phyloP scores from a whole-genome alignment of 352 stramenopile species.

The Phytophthora sansomeana region DNA sequence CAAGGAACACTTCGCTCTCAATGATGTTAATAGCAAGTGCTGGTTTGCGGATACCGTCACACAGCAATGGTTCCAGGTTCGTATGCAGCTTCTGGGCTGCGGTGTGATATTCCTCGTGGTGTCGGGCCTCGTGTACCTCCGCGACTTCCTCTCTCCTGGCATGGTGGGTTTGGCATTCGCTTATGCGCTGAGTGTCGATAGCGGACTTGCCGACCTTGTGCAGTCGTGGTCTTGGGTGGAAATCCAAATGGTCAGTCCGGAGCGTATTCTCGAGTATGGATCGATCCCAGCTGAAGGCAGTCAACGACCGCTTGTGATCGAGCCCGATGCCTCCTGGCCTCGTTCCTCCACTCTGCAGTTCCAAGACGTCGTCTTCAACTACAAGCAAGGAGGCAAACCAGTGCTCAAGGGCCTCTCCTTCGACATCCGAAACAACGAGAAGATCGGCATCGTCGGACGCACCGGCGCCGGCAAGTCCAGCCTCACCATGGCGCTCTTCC shows the following conservation, averaged over 20 bases:
- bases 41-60: slow-evolving; percentile 41
- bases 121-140: slow-evolving; percentile 44
- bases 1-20: slow-evolving; percentile 32
- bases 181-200: slow-evolving; percentile 87
- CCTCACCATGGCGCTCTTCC: slow-evolving; percentile 87
- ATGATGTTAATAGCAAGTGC: slow-evolving; percentile 37
- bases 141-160: slow-evolving; percentile 51
- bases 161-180: slow-evolving; percentile 89
- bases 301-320: slow-evolving; percentile 24
- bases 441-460: slow-evolving; percentile 88
- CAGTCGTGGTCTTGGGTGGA: slow-evolving; percentile 53
- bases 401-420: slow-evolving; percentile 68
- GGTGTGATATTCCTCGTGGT: slow-evolving; percentile 51
- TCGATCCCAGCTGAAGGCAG: slow-evolving; percentile 35
- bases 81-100: slow-evolving; percentile 62
- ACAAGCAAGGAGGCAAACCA: slow-evolving; percentile 55
- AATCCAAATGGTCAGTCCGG: slow-evolving; percentile 66
- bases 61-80: slow-evolving; percentile 55
- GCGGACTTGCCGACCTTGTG: slow-evolving; percentile 77
- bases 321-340: slow-evolving; percentile 65
- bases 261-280: slow-evolving; percentile 55
- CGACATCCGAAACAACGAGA: slow-evolving; percentile 64
- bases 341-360: slow-evolving; percentile 76
- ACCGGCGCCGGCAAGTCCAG: slow-evolving; percentile 90
- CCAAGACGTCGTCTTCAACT: slow-evolving; percentile 82